Percentiles rank a stretch among this genome's conserved stretches.
Evolutionary conservation across 1,139 yeast genomes (phyloP).

Genomic region (Blastobotrys apis): DNA sequence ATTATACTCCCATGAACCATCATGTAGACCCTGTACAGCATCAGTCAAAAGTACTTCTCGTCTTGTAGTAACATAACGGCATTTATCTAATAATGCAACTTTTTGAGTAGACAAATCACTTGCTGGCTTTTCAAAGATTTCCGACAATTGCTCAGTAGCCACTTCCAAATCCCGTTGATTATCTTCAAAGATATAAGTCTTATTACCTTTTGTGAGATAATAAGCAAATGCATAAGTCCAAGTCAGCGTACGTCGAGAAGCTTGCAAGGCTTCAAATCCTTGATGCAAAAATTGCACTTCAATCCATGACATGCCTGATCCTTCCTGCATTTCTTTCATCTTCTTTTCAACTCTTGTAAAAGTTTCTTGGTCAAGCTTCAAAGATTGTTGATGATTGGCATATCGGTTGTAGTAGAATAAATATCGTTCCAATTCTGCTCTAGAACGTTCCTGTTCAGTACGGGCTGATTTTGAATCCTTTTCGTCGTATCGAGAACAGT

Average conservation of each 20-base stretch:
- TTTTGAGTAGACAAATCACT: constrained; percentile 32
- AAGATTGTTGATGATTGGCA: constrained; percentile 72
- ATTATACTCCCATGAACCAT: constrained; percentile 34
- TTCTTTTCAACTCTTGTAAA: constrained; percentile 58
- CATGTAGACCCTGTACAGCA: constrained; percentile 34
- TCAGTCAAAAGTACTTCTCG: constrained; percentile 35
- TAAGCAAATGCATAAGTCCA: constrained; percentile 90
- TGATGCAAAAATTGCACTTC: constrained; percentile 82
- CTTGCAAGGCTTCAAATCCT: constrained; percentile 58
- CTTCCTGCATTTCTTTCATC: constrained; percentile 63
- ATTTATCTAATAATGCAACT: constrained; percentile 35
- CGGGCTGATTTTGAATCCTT: constrained; percentile 36
- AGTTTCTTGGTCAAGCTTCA: constrained; percentile 65
- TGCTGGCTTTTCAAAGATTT: constrained; percentile 48
- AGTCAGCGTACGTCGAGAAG: constrained; percentile 72
- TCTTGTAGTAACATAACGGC: constrained; percentile 36
- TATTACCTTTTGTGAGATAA: constrained; percentile 51
- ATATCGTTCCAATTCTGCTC: constrained; percentile 55
- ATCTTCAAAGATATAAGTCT: constrained; percentile 55
- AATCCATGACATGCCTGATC: constrained; percentile 72
- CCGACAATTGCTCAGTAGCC: constrained; percentile 77
- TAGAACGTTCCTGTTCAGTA: constrained; percentile 36
- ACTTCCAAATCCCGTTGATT: constrained; percentile 67
- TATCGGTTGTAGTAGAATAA: constrained; percentile 74
- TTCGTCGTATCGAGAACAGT: constrained; percentile 59